Evolutionary conservation across 768 basidiomycete genomes (phyloP).

Genomic region (button mushroom (Agaricus bisporus)): DNA sequence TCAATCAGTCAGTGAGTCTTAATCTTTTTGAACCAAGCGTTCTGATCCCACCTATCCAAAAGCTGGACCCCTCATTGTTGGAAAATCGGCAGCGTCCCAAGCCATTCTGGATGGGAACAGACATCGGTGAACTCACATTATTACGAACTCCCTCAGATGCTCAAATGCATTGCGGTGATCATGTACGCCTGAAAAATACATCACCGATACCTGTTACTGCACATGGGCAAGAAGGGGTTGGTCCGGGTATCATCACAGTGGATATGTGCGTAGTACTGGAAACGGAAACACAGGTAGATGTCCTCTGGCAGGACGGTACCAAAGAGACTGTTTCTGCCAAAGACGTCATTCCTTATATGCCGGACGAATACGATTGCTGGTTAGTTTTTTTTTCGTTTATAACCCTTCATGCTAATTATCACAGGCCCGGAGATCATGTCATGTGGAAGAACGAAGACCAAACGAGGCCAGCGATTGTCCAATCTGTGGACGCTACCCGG

Average conservation of each 20-base stretch:
- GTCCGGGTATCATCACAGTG: conserved; percentile 42
- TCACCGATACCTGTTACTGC: conserved; percentile 44
- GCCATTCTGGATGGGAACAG: conserved; percentile 66
- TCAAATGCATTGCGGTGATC: conserved; percentile 70
- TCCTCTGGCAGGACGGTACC: conserved; percentile 88
- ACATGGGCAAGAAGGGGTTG: conserved; percentile 51
- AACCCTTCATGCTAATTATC: conserved; percentile 6
- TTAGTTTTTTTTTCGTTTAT: conserved; percentile 27
- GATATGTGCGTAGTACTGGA: conserved; percentile 60
- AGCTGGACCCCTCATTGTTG: conserved; percentile 61
- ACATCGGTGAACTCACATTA: conserved; percentile 58
- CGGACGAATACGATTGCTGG: conserved; percentile 93
- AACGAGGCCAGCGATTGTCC: conserved; percentile 65
- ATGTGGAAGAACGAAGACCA: conserved; percentile 74
- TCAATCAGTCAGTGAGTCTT: conserved; percentile 72
- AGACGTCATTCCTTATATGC: conserved; percentile 71
- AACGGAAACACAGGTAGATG: conserved; percentile 59
- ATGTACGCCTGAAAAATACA: conserved; percentile 52
- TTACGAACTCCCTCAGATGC: conserved; percentile 54
- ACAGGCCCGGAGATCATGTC: conserved; percentile 89
- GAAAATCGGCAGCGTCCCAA: conserved; percentile 58
- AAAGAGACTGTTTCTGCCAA: conserved; percentile 54
- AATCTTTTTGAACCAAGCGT: neutral
- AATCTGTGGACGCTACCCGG: conserved; percentile 65
- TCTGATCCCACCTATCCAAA: conserved; percentile 1